Evolutionary conservation across 2,329 filamentous ascomycete genomes (phyloP), one percentile per base, ranked within the genome.

Genomic region (Phialemoniopsis sp.): DNA sequence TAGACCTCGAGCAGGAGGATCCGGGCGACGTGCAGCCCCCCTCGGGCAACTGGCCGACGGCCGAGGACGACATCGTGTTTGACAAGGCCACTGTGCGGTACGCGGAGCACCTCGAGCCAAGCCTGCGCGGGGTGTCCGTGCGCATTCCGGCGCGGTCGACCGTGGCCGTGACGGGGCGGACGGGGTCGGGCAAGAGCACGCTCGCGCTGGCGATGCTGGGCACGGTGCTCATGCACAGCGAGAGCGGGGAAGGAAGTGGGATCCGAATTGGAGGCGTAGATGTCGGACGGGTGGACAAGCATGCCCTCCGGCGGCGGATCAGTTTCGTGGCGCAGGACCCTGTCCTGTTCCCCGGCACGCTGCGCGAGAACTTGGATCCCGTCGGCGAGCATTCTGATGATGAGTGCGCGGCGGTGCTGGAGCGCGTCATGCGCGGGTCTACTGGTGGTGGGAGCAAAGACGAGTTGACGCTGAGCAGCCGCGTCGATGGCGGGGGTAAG

Each of bases 161-260:
- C 0, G 78, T 78, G 30, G 76, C 76, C 0, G 78, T 95, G 6
- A 82, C 91, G 2, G 89, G 89, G 2, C 80, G 89, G 29, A 95
- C 90, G 0, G 84, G 87, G 0, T 93, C 87, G 0, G 89, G 89
- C 13, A 96, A 96, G 63, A 90, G 85, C 19, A 95, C 89, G 0
- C 65, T 82, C 3, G 78, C 78, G 3, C 70, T 82, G 21, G 73
- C 74, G 3, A 64, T 83, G 1, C 66, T 80, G 0, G 74, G 71
- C 3, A 79, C 76, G 0, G 65, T 81, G 32, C 65, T 70, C 2
- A 74, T 78, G 9, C 59, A 63, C 39, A 29, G 42, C 4, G 49
- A 55, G 29, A 45, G 50, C 8, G 35, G 18, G 13, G n/a, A 18
- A 32, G 30, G 15, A 32, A 32, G 30, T 13, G 30, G 29, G n/a